These are phyloP conservation scores for Mimosa pudica DNA, from an alignment of 306 rosid genomes.

Conservation along the genomic window DNA sequence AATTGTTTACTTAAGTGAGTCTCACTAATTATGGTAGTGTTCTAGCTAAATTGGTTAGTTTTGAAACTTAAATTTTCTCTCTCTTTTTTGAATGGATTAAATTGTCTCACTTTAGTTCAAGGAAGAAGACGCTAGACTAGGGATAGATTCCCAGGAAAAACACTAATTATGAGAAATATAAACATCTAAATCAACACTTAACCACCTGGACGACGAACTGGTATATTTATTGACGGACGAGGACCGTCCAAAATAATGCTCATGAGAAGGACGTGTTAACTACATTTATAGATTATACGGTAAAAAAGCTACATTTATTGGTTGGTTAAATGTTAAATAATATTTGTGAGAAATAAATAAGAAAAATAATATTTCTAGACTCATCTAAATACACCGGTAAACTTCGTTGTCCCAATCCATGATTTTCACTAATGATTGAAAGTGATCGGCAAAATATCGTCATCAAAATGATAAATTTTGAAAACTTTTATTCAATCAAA, in stretches of 20 bases:
- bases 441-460: background rate
- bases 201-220: background rate
- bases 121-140: background rate
- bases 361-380: background rate
- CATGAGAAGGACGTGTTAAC: background rate
- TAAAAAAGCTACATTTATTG: too few relatives aligned
- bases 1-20: background rate
- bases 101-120: too few relatives aligned
- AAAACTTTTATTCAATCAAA: background rate
- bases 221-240: background rate
- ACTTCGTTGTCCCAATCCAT: background rate
- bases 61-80: background rate
- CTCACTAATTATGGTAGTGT: background rate
- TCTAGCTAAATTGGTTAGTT: background rate
- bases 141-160: background rate
- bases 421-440: background rate
- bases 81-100: background rate
- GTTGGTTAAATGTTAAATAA: too few relatives aligned
- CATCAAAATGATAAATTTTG: background rate
- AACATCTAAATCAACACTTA: background rate
- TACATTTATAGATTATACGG: background rate
- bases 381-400: background rate
- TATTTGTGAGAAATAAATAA: background rate
- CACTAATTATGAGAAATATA: background rate
- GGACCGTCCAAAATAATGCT: background rate